Evolutionary conservation across 805 yeast species (phyloP).

Genomic region (Wickerhamiella brachini): DNA sequence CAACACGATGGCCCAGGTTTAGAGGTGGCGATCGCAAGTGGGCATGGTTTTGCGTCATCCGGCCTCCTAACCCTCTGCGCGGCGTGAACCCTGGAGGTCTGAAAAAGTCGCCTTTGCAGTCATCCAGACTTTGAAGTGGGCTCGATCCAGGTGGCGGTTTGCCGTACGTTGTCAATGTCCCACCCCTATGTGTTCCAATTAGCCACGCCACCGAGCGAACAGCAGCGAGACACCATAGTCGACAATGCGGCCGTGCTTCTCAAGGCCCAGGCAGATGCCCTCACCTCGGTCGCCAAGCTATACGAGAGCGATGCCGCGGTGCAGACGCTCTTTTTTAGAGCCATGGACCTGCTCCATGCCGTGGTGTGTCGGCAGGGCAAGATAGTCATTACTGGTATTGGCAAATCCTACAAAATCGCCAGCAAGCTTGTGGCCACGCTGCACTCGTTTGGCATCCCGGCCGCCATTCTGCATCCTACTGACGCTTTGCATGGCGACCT

Average conservation of each 20-base stretch:
- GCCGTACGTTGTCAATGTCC: not conserved
- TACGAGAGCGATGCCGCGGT: conserved; percentile 14
- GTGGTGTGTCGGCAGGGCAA: conserved; percentile 42
- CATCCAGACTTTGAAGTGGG: not conserved
- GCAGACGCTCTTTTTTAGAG: conserved; percentile 19
- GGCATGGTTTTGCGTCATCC: not conserved
- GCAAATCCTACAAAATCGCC: conserved; percentile 72
- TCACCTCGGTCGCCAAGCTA: conserved; percentile 20
- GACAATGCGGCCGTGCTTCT: conserved; percentile 26
- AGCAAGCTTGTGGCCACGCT: conserved; percentile 68
- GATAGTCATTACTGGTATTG: conserved; percentile 68
- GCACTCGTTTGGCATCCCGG: conserved; percentile 60
- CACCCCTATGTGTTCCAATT: not conserved
- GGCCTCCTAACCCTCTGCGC: not conserved
- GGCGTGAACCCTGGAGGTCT: not conserved
- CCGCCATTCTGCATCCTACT: conserved; percentile 61
- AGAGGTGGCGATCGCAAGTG: not conserved
- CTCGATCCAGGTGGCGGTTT: not conserved
- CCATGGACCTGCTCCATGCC: conserved; percentile 26
- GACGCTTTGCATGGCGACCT: conserved; percentile 88
- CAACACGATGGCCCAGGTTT: too few relatives aligned
- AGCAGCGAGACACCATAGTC: conserved; percentile 16
- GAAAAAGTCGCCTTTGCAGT: not conserved
- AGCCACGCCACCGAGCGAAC: not conserved
- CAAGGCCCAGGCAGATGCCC: conserved; percentile 26